Evolutionary conservation across 1,139 yeast genomes (phyloP), one percentile per base, ranked within the genome.

Genomic region (Candida sanyaensis): DNA sequence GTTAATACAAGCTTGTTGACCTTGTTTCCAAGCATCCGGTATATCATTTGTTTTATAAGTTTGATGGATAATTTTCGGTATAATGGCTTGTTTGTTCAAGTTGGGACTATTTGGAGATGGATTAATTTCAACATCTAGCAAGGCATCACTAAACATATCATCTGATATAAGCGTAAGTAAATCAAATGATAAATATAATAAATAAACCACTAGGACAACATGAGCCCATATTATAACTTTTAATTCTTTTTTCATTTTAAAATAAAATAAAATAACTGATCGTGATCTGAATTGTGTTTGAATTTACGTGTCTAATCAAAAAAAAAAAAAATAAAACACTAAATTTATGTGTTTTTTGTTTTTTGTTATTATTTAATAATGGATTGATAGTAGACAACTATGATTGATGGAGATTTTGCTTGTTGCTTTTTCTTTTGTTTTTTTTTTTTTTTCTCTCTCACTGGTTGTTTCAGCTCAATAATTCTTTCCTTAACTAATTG

Each of bases 41-140:
- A 91, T 80, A 26, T 83, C 78, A 21, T 71, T 78, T 27, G 88
- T 86, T 65, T 89, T 91, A 69, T 91, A 91, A 12, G 97, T 91
- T 67, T 91, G 98, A 64, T 91, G 98, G 49, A 91, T 90, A 63
- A 91, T 90, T 61, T 87, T 88, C 36, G 98, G 98, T 43, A 91
- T 88, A 42, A 84, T 61, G 50, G 75, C 73, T 10, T 81, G 82
- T 54, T 69, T 69, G 31, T 69, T 69, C 30, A 73, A 61, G 17
- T 59, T 59, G 2, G 43, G 29, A 11, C 71, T 72, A 46, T 68
- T 74, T 33, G 66, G 61, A 8, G 27, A 23, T 4, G 83, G 81
- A 55, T 77, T 73, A 49, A 87, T 65, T 55, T 88, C 95, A 31
- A 74, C 69, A 49, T 78, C 80, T 21, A 79, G 65, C 42, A 88